phyloP scores from a whole-genome alignment of 306 rosid species.

The Cucumis melo region DNA sequence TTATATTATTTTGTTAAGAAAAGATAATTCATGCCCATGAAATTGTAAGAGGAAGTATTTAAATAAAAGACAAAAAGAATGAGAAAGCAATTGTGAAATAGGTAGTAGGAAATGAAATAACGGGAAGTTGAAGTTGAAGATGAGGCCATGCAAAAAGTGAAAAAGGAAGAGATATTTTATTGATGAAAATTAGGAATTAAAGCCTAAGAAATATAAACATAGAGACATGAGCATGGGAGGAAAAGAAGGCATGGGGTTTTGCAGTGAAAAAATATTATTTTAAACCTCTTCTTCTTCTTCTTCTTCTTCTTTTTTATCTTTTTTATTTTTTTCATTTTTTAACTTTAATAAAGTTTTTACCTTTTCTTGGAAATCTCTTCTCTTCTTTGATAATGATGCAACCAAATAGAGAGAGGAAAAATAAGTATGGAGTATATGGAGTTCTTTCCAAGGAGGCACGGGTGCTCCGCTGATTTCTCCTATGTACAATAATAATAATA shows the following conservation, averaged over 20 bases:
- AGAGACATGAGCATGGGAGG: conserved; percentile 18
- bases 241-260: conserved; percentile 17
- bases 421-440: background rate
- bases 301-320: too few species aligned
- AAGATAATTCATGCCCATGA: too few species aligned
- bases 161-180: conserved; percentile 10
- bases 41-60: too few species aligned
- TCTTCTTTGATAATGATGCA: conserved; percentile 12
- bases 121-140: background rate
- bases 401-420: background rate
- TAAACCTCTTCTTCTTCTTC: conserved; percentile 13
- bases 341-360: conserved; percentile 35
- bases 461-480: conserved; percentile 96
- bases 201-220: background rate
- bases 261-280: conserved; percentile 4
- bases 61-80: too few species aligned
- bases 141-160: background rate
- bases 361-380: conserved; percentile 63
- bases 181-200: background rate
- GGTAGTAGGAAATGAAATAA: background rate
- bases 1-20: too few species aligned
- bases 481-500: conserved; percentile 7
- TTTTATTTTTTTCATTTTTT: background rate
- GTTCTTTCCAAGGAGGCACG: conserved; percentile 76
- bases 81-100: too few species aligned